These are phyloP conservation scores for Phtheirospermum japonicum DNA, from an alignment of 257 asterid genomes.

Conservation along the genomic window DNA sequence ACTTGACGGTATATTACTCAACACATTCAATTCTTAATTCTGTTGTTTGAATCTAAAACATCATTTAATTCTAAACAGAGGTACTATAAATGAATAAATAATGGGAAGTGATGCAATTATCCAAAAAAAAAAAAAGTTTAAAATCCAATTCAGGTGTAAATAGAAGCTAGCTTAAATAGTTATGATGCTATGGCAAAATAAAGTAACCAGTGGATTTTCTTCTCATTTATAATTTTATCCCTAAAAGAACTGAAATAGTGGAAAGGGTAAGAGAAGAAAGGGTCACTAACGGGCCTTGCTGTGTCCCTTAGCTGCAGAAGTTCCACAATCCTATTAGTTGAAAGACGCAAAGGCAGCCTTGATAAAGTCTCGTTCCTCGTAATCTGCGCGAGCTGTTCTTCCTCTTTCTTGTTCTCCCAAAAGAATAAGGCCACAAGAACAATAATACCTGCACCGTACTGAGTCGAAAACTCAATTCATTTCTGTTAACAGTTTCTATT, in stretches of 20 bases:
- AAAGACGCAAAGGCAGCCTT: conserved; percentile 91
- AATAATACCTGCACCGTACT: conserved; percentile 82
- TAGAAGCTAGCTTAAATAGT: no score
- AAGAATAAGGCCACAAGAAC: conserved; percentile 66
- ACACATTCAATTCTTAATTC: no score
- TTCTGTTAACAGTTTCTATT: conserved; percentile 22
- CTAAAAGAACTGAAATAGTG: conserved; percentile 5
- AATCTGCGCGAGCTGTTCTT: conserved; percentile 87
- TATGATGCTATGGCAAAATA: not conserved
- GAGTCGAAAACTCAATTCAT: conserved; percentile 51
- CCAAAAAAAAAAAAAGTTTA: no score
- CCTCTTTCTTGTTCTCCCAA: conserved; percentile 98
- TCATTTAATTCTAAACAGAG: no score
- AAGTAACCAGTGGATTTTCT: conserved; percentile 10
- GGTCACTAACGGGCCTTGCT: conserved; percentile 85
- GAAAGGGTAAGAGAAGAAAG: conserved; percentile 15
- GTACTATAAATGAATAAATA: no score
- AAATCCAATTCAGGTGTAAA: no score
- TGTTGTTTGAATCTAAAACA: no score
- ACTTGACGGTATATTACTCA: no score
- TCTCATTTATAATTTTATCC: conserved; percentile 7
- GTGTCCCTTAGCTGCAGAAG: conserved; percentile 94
- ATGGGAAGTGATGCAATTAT: no score
- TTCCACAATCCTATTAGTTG: conserved; percentile 89
- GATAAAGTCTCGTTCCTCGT: conserved; percentile 82